Evolutionary conservation across 768 basidiomycete genomes (phyloP).

Genomic region (Filobasidium floriforme): DNA sequence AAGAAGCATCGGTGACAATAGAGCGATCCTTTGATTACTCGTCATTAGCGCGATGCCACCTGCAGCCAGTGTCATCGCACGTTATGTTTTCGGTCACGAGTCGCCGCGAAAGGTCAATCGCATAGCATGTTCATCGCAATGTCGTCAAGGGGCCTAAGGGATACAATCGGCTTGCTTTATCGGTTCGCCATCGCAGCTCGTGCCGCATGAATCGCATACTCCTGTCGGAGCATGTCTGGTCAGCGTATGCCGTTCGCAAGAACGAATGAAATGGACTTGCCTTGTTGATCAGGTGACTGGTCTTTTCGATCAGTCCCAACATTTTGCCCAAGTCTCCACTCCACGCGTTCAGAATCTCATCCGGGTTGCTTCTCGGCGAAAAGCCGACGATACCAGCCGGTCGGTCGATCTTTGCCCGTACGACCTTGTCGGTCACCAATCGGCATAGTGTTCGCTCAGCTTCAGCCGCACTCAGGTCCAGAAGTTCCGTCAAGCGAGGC

Average conservation of each 20-base stretch:
- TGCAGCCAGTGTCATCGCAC: too few species aligned
- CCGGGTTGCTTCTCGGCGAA: conserved; percentile 68
- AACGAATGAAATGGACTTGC: conserved; percentile 27
- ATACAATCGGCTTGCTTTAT: neutral
- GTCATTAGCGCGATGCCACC: too few species aligned
- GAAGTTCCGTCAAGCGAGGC: conserved; percentile 68
- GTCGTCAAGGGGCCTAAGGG: neutral
- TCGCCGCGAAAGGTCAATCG: neutral
- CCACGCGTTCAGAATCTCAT: conserved; percentile 98
- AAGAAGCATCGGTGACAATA: too few species aligned
- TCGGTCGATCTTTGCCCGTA: conserved; percentile 90
- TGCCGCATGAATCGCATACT: conserved; percentile 37
- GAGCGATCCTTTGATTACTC: too few species aligned
- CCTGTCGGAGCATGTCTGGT: conserved; percentile 13
- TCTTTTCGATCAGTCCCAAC: conserved; percentile 86
- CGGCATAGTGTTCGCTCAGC: conserved; percentile 84
- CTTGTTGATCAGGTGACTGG: conserved; percentile 58
- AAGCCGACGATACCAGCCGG: conserved; percentile 85
- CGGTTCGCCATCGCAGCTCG: conserved; percentile 12
- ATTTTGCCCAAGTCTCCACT: conserved; percentile 91
- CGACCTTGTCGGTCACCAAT: conserved; percentile 80
- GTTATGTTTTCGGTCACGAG: too few species aligned
- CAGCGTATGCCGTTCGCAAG: neutral
- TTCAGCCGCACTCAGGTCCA: conserved; percentile 71
- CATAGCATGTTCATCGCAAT: neutral